Evolutionary conservation across 1,284 basidiomycete genomes (phyloP), one percentile per base, ranked within the genome.

Genomic region (Cutaneotrichosporon daszewskae): DNA sequence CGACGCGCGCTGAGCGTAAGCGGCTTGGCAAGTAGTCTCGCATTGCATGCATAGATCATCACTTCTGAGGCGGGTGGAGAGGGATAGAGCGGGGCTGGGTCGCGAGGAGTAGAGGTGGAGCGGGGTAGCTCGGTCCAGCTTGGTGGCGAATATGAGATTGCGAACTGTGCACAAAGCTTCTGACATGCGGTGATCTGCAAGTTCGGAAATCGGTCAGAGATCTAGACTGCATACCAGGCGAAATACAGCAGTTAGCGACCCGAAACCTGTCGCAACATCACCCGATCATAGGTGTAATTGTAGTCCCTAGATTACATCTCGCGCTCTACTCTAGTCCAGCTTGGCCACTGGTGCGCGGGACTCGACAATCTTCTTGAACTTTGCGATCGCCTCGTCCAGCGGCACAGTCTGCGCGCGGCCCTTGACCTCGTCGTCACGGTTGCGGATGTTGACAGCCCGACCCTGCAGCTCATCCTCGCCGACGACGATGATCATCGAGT

Each of bases 401-500:
- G 56, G 55, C 50, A 72, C 53, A n/a, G 62, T 65, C 57, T 68
- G 64, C 42, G 63, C 67, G 40, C 68, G 57, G 13, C 64, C 66
- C 48, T 68, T 63, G n/a, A 63, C 62, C 40, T 63, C 81, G 58
- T 94, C 88, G 66, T 96, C 91, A 28, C 91, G 81, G 71, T 96
- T 96, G 49, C 94, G 81, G 24, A 97, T 83, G 66, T 98, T 98
- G 62, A 98, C 92, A 4, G 90, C 87, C 40, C 79, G 77, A 33
- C 77, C 76, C 52, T 90, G 82, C 46, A 86, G 74, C 73, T 99
- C 95, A 55, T 90, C 85, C 66, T 94, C 84, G 22, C 95, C 95
- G 36, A 97, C 94, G 48, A 98, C 91, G 89, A 56, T 23, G 53
- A 97, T 78, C 59, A 97, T 89, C 68, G 96, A 97, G 75, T 96